phyloP scores from a whole-genome alignment of 805 yeast species.

The Hanseniaspora occidentalis region DNA sequence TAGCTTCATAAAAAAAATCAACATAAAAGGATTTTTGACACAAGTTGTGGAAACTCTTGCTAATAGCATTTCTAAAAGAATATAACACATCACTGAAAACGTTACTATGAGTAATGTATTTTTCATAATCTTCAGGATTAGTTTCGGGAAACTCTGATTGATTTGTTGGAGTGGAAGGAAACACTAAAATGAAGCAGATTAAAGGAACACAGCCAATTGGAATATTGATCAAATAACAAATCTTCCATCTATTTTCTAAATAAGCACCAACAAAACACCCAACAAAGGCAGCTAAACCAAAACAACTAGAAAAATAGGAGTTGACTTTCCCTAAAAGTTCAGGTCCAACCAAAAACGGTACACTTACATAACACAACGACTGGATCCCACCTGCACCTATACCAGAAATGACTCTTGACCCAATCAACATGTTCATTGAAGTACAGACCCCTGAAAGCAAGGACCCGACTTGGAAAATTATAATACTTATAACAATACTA shows the following conservation, averaged over 20 bases:
- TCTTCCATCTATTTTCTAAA: background rate
- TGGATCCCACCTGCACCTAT: slow-evolving; percentile 61
- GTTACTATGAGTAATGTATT: no score
- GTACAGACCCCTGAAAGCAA: slow-evolving; percentile 41
- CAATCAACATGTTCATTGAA: slow-evolving; percentile 49
- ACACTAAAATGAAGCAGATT: background rate
- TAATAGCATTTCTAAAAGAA: no score
- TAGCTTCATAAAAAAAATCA: slow-evolving; percentile 1
- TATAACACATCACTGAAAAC: no score
- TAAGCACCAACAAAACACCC: slow-evolving; percentile 8
- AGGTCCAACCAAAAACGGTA: no score
- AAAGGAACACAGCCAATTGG: background rate
- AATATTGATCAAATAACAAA: background rate
- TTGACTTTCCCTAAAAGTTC: no score
- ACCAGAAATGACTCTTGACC: slow-evolving; percentile 61
- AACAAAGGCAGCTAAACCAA: no score
- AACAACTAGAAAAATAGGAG: no score
- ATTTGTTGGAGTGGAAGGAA: no score
- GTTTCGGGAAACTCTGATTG: no score
- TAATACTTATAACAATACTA: slow-evolving; percentile 34
- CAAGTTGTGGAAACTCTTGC: no score
- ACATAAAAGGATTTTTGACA: background rate
- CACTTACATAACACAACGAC: no score
- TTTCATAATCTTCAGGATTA: no score
- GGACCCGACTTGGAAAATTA: slow-evolving; percentile 51